A percentile compares a stretch with the other conserved stretches of the same genome.
phyloP scores from a whole-genome alignment of 345 rosid genomes.

The Tarenaya hassleriana region DNA sequence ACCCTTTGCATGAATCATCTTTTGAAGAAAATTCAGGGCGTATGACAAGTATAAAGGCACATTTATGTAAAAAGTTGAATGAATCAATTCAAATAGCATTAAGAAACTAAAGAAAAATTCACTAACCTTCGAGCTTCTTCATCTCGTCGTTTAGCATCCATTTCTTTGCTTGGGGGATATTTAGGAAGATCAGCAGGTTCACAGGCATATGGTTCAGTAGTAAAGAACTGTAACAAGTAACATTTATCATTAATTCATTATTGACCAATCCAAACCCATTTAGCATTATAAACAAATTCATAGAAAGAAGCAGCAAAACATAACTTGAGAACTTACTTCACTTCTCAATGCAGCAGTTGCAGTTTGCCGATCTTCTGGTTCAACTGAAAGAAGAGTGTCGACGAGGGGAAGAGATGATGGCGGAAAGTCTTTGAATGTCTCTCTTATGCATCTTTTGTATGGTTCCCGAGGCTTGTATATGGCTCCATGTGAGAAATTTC shows the following conservation, averaged over 20 bases:
- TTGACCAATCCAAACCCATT: conserved; percentile 7
- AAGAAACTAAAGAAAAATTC: not conserved
- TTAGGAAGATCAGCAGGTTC: conserved; percentile 84
- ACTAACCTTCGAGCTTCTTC: conserved; percentile 83
- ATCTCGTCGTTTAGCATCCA: conserved; percentile 87
- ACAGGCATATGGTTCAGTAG: conserved; percentile 76
- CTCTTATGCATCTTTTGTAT: conserved; percentile 66
- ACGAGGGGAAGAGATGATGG: conserved; percentile 65
- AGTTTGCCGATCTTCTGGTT: conserved; percentile 48
- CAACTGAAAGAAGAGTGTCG: conserved; percentile 83
- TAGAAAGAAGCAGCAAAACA: conserved; percentile 8
- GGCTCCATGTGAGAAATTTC: conserved; percentile 85
- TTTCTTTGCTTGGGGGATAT: conserved; percentile 94
- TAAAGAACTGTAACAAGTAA: conserved; percentile 59
- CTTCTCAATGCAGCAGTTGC: conserved; percentile 24
- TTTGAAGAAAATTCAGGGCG: not conserved
- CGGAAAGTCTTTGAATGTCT: conserved; percentile 84
- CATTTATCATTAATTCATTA: not conserved
- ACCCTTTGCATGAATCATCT: no score
- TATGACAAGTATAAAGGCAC: conserved; percentile 2
- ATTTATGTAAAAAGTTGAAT: not conserved
- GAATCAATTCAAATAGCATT: not conserved
- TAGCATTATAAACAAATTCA: conserved; percentile 1
- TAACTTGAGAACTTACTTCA: conserved; percentile 31
- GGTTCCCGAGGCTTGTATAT: conserved; percentile 90